Conservation (phyloP, 345 rosid genomes). For the Iberis pinnata region DNA sequence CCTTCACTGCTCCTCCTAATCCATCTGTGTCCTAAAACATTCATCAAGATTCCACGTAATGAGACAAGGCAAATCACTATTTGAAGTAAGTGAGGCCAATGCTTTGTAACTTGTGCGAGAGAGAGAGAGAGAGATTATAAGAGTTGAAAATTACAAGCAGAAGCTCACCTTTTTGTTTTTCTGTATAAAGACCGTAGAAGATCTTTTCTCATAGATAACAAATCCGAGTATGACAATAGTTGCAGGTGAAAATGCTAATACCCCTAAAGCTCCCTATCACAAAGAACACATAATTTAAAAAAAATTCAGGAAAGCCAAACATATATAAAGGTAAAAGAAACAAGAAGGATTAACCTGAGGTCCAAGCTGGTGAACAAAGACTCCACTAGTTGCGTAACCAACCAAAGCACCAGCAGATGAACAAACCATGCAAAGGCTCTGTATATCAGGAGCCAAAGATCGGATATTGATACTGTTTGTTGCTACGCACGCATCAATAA, state of each 20-base stretch:
- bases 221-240: conserved; percentile 49
- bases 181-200: conserved; percentile 28
- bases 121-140: conserved; percentile 8
- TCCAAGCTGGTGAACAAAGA: conserved; percentile 61
- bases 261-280: conserved; percentile 55
- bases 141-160: neutral
- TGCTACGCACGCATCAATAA: conserved; percentile 83
- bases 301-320: too few relatives aligned
- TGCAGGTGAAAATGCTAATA: conserved; percentile 57
- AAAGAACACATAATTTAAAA: too few relatives aligned
- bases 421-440: conserved; percentile 71
- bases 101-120: neutral
- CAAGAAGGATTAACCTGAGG: conserved; percentile 51
- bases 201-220: conserved; percentile 51
- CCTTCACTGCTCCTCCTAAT: conserved; percentile 41
- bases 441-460: conserved; percentile 70
- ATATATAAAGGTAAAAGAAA: neutral
- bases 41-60: conserved; percentile 14
- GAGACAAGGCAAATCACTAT: neutral
- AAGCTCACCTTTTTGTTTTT: conserved; percentile 42
- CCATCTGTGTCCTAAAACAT: conserved; percentile 39
- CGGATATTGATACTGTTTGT: conserved; percentile 53
- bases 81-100: neutral
- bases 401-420: conserved; percentile 71
- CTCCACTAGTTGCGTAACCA: conserved; percentile 65